These are phyloP conservation scores for Amaranthus palmeri DNA, from an alignment of 148 eudicot species.

Conservation along the genomic window DNA sequence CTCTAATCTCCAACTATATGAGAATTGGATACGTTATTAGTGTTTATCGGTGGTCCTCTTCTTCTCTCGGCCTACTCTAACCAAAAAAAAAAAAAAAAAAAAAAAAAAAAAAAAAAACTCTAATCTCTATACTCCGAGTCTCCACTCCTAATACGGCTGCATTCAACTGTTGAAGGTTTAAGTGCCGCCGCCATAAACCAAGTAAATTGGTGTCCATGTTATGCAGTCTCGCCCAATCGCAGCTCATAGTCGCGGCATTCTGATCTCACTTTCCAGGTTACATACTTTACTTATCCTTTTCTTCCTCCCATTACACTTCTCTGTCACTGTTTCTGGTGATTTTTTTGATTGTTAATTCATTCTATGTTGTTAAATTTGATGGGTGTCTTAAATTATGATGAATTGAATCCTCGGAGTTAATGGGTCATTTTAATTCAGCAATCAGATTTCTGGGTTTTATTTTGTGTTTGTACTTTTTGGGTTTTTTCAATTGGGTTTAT, in stretches of 20 bases:
- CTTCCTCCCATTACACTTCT: not conserved
- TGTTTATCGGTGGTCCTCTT: too few relatives aligned
- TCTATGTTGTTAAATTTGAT: not conserved
- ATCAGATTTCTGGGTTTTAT: not conserved
- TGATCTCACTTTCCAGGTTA: constrained; percentile 20
- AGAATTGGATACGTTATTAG: too few relatives aligned
- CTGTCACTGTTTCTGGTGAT: not conserved
- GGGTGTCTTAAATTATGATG: not conserved
- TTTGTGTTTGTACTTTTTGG: not conserved
- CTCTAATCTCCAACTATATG: too few relatives aligned
- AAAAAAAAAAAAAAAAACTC: too few relatives aligned
- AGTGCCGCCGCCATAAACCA: constrained; percentile 2
- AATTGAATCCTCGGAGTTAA: not conserved
- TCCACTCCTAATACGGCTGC: not conserved
- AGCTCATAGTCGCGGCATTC: constrained; percentile 10
- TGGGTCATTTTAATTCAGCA: constrained; percentile 8
- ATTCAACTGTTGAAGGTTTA: not conserved
- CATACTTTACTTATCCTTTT: not conserved
- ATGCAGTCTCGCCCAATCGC: constrained; percentile 14
- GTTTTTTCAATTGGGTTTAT: not conserved
- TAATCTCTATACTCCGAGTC: too few relatives aligned
- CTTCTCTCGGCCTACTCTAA: too few relatives aligned
- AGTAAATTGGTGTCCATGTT: constrained; percentile 1
- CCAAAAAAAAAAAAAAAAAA: too few relatives aligned
- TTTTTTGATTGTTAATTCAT: not conserved